Base-by-base conservation (phyloP, 208 protist species). In the Trypanosoma brucei region DNA sequence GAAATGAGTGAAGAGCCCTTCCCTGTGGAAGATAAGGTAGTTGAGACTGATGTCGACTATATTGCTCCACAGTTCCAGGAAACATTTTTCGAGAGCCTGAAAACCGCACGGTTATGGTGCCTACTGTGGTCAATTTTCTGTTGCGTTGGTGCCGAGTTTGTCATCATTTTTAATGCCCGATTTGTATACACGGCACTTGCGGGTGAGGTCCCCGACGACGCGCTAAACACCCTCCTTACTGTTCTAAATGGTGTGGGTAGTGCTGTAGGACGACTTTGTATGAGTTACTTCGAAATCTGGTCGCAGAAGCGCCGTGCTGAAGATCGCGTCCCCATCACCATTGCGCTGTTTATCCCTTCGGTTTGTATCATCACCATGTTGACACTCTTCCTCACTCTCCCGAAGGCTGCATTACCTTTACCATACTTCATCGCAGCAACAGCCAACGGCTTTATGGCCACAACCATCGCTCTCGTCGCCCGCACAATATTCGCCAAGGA, bases 401-500 rank as follows among this genome's bases (percentile, higher is more conserved):
- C 58, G 36, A 14, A n/a, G 33, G 9, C 14, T 22, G n/a, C 37
- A 14, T 9, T 51, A 40, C 49, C 62, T 35, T 3, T 64, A 40
- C 49, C 46, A 14, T 67, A 64, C 56, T n/a, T 56, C 6, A 56
- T 76, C 34, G 58, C 68, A 2, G 55, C 70, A 13, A 1, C 72
- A 3, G 55, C 50, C 2, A 72, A 72, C 52, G 70, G 70, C 13
- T 66, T 67, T 34, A 52, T 39, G 45, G 55, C 65, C 13, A 1
- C 65, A 46, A 53, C 58, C 13, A 55, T 65, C 36, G 51, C 65
- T 11, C 70, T 72, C 50, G 62, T 65, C 13, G 48, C 60, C 38
- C 70, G 70, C 37, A 59, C 59, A 3, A 72, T 76, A 4, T 72
- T 67, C 30, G 62, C 70, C 2, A 76, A 76, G 44, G 70, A 76